Base-by-base conservation (phyloP, 352 stramenopile genomes). In the Globisporangium irregulare region DNA sequence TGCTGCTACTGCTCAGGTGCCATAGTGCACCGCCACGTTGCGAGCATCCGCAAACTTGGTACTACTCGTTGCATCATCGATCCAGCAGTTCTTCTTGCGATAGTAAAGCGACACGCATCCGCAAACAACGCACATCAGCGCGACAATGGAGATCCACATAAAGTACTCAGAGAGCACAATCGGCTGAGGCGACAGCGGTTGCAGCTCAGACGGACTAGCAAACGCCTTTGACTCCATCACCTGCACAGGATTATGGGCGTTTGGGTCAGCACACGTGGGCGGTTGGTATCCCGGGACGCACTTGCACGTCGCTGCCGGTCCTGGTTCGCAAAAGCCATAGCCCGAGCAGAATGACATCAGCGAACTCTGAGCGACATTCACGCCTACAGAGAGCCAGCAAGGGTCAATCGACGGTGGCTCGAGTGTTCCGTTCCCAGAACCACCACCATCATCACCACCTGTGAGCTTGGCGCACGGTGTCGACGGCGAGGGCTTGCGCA, bases 331-430 rank as follows among this genome's bases (percentile, higher is more conserved):
- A 24, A 50, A 29, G n/a, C 70, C 70, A 60, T 64, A 69, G 25
- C 70, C 70, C 6, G 64, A 73, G 41, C 70, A 75, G 4, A 71
- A 73, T 10, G 62, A 48, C 9, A 61, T 70, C 53, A 75, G n/a
- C 25, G 57, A 53, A n/a, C 67, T 66, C n/a, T 41, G 34, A 4
- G 20, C 22, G n/a, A 36, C 57, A 15, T 55, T 68, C 34, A 22
- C 43, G 6, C 70, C 70, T 1, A 51, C 48, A 7, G 70, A 41
- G 27, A 73, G 25, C 70, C 59, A 64, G 22, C 59, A 64, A 24
- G 59, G 59, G 24, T 64, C 59, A 14, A 55, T 34, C 14, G 38
- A 27, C 14, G 34, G 59, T 3, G 20, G 2, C 15, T 64, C 59
- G 24, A 55, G 38, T 15, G 24, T 55, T 34, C 22, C 41, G 41